These are phyloP conservation scores for Sclerotinia sclerotiorum DNA, from an alignment of 2,329 filamentous ascomycete genomes.

Conservation along the genomic window DNA sequence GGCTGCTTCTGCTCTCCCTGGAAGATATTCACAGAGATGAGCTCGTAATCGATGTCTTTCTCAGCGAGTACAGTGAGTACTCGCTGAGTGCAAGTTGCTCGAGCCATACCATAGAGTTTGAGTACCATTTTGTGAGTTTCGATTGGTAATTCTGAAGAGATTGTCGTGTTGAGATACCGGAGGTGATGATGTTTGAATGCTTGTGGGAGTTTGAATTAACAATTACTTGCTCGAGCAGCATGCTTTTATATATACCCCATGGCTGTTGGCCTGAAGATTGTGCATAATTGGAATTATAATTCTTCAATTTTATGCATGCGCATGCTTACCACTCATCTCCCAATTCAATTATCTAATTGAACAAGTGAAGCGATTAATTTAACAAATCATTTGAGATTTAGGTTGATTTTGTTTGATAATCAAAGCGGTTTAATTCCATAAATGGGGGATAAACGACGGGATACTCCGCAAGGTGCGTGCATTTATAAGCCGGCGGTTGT, in stretches of 20 bases:
- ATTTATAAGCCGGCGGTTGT: background rate
- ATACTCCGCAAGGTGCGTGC: background rate
- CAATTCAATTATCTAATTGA: background rate
- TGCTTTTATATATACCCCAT: background rate
- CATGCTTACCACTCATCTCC: background rate
- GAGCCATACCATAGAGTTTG: conserved; percentile 38
- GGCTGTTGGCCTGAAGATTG: background rate
- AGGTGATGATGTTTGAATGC: background rate
- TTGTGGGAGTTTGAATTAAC: background rate
- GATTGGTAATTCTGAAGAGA: background rate
- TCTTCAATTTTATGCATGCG: background rate
- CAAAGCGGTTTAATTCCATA: background rate
- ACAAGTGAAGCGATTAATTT: background rate
- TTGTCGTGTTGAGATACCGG: background rate
- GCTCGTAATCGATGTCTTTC: conserved; percentile 37
- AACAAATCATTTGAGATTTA: background rate
- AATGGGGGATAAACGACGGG: background rate
- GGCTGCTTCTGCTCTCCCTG: conserved; percentile 36
- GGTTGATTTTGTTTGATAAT: background rate
- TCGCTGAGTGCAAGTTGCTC: conserved; percentile 37
- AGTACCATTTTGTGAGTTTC: conserved; percentile 36
- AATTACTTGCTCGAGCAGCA: background rate
- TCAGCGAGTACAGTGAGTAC: conserved; percentile 39
- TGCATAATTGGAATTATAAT: background rate
- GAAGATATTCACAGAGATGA: conserved; percentile 35